Base-by-base conservation (phyloP, 257 asterid genomes). In the Pogostemon cablin region DNA sequence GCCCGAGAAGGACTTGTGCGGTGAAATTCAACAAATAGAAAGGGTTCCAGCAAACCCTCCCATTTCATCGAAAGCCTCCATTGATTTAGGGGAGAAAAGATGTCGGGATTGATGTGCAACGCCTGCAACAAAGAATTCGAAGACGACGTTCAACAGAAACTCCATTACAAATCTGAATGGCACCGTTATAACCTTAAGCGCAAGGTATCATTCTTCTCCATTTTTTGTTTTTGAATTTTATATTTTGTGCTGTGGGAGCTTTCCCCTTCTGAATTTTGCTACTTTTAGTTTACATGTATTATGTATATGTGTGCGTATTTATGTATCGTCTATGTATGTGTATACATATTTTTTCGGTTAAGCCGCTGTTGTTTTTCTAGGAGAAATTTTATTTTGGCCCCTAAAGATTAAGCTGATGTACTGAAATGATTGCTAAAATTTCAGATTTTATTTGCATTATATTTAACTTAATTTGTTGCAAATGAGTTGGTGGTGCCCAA, bases 161-260 rank as follows among this genome's bases (percentile, higher is more conserved):
- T 83, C 65, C 98, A 93, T 81, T 90, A 88, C 88, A 93, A 81
- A 81, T 90, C 98, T 56, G 97, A 88, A 80, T 93, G 98, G 98
- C 98, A 93, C 81, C 95, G 98, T 7, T 93, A 88, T 88, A 93
- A 93, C 57, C 98, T 93, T 78, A 93, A 93, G 79, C 96, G 98
- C 83, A 90, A 90, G 98, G 98, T 91, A 4, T 42, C 9, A 25
- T 67, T 57, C 75, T 58, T 12, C 39, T 5, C 49, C 9, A 4
- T 20, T 12, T 58, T 6, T 1, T 4, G 37, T 4, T 4, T 15
- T 62, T 47, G 59, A 7, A 38, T 61, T 11, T 20, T 25, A 20
- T 49, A 42, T 11, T 7, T 20, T 65, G 10, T 40, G 15, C 9
- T 20, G 47, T 4, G 38, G 49, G 49, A 8, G 6, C 47, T 66